Evolutionary conservation across 768 basidiomycete genomes (phyloP), one percentile per base, ranked within the genome.

Genomic region (Tephrocybe sp.): DNA sequence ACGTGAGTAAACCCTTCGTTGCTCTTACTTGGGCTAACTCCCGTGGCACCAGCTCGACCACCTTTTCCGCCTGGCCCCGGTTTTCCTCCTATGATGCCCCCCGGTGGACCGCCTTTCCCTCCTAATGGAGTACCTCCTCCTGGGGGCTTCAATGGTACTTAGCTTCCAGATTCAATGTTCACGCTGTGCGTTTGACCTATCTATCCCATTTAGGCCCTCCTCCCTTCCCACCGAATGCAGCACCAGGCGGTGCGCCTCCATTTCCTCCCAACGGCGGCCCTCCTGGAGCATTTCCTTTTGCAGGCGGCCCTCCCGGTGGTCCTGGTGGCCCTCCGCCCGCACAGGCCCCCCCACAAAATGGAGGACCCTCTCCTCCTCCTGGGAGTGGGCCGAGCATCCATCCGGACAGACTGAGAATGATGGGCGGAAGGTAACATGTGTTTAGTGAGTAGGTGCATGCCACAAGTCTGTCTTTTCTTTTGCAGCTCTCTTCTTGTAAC

Each of bases 401-500:
- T 64, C 90, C 90, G 9, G 90, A 92, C 67, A 78, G 90, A 50
- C 58, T 88, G 65, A 76, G 88, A 50, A 91, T 92, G 89, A 82
- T 92, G 84, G 76, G 66, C 45, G 65, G 63, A 43, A 61, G 65
- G 52, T 61, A 31, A 57, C 25, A 38, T 44, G 11, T 23, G 27
- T 34, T 44, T 13, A 23, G 39, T 27, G 45, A 39, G 39, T 43
- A 54, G 53, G 49, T 43, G 33, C 8, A 45, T 39, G 22, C 13
- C 27, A 21, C 34, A 33, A 29, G 33, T 37, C 39, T 12, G 37
- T 50, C 18, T 29, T 49, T 38, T 41, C 25, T 19, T 43, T n/a
- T n/a, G n/a, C n/a, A n/a, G n/a, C n/a, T n/a, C n/a, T n/a, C n/a
- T n/a, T n/a, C n/a, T n/a, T n/a, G n/a, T n/a, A n/a, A n/a, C n/a